Percentiles rank a stretch among this genome's conserved stretches.
Evolutionary conservation across 2,329 filamentous ascomycete species (phyloP).

Genomic region (Apiospora pterosperma): DNA sequence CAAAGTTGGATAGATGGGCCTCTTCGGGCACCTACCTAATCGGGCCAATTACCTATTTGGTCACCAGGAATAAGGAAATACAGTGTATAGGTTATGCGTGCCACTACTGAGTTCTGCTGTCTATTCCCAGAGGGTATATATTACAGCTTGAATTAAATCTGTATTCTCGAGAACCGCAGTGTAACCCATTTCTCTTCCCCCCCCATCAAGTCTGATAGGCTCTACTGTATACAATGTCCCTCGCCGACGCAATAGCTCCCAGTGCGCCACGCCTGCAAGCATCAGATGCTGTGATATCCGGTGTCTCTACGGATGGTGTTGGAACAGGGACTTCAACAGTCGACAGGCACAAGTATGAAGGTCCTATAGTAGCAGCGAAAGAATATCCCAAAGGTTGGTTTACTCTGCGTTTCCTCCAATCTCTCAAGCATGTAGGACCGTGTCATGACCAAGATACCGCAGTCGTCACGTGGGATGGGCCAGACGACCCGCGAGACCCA

Average conservation of each 20-base stretch:
- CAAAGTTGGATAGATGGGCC: no score
- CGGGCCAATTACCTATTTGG: background rate
- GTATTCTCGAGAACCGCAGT: no score
- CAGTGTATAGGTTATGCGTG: no score
- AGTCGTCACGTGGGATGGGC: slow-evolving; percentile 23
- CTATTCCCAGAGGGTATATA: no score
- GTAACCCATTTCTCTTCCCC: background rate
- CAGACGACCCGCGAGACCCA: slow-evolving; percentile 30
- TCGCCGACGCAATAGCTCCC: background rate
- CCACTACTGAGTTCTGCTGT: no score
- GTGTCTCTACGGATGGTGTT: background rate
- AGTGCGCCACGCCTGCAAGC: background rate
- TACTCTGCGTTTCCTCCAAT: no score
- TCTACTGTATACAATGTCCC: background rate
- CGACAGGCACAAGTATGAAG: no score
- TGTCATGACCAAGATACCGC: background rate
- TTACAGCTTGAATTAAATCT: no score
- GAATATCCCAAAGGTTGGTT: background rate
- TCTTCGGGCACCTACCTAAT: background rate
- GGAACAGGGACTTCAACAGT: no score
- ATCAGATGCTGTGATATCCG: background rate
- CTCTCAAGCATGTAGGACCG: background rate
- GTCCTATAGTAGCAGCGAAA: no score
- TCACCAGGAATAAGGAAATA: no score
- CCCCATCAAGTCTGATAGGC: no score